phyloP scores from a whole-genome alignment of 352 stramenopile genomes.

The Pythium dissotocum region DNA sequence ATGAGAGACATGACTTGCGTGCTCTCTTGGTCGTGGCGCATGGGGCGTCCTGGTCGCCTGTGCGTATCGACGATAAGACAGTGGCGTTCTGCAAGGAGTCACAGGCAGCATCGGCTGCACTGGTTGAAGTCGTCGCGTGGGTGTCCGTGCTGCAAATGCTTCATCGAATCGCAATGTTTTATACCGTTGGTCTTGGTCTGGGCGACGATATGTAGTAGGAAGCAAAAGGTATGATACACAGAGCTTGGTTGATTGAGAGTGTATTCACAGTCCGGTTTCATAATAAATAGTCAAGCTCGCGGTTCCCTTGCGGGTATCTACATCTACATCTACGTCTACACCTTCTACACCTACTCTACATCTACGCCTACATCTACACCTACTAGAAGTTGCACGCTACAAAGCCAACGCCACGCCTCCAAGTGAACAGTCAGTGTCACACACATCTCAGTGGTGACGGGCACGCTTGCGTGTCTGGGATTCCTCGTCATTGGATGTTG shows the following conservation, averaged over 20 bases:
- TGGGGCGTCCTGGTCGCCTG: not conserved
- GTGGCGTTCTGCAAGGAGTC: not conserved
- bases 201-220: not conserved
- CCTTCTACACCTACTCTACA: not conserved
- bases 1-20: not conserved
- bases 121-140: conserved; percentile 8
- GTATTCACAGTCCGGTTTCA: conserved; percentile 1
- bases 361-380: conserved; percentile 2
- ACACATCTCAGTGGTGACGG: conserved; percentile 4
- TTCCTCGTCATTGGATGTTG: not conserved
- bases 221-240: not conserved
- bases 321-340: conserved; percentile 4
- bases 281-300: conserved; percentile 9
- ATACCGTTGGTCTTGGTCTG: too few species aligned
- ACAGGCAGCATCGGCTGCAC: not conserved
- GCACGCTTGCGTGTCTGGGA: conserved; percentile 16
- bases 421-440: not conserved
- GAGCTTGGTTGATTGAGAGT: not conserved
- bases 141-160: conserved; percentile 10
- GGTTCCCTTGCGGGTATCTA: not conserved
- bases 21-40: conserved; percentile 1
- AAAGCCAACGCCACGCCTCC: not conserved
- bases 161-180: conserved; percentile 13
- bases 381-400: not conserved
- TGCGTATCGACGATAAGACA: not conserved